A percentile compares a stretch with the other conserved stretches of the same genome.
phyloP scores from a whole-genome alignment of 257 asterid species.

The Parsonsia alboflavescens region DNA sequence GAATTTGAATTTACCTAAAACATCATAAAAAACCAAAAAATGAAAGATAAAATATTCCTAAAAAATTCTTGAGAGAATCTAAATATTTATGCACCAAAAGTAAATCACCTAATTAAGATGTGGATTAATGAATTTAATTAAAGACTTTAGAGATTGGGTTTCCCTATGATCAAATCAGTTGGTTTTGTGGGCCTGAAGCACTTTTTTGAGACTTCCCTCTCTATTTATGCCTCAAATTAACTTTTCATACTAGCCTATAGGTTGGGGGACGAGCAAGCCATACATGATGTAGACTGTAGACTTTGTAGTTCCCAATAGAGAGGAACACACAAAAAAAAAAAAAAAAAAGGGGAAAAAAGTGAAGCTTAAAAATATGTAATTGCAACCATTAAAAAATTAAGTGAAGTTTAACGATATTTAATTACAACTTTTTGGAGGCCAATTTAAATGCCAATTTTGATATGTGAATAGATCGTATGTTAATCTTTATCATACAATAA shows the following conservation, averaged over 20 bases:
- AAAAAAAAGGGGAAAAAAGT: too few relatives aligned
- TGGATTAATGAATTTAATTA: too few relatives aligned
- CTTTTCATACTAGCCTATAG: neutral
- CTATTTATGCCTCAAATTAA: too few relatives aligned
- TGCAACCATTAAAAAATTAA: too few relatives aligned
- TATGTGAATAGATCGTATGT: too few relatives aligned
- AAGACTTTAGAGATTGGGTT: neutral
- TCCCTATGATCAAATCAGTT: constrained; percentile 1
- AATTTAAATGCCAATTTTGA: too few relatives aligned
- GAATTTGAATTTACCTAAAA: too few relatives aligned
- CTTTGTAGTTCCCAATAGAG: constrained; percentile 11
- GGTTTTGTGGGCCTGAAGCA: neutral
- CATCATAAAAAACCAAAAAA: too few relatives aligned
- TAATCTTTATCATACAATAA: too few relatives aligned
- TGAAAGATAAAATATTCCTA: too few relatives aligned
- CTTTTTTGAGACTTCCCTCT: neutral
- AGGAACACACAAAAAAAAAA: constrained; percentile 22
- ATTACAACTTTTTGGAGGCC: neutral
- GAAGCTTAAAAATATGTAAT: neutral
- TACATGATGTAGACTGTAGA: neutral
- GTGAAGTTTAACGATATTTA: neutral
- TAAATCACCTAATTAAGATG: neutral
- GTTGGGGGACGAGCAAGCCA: neutral
- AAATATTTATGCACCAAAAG: too few relatives aligned
- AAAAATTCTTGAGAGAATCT: too few relatives aligned